Conservation (phyloP, 2,329 filamentous ascomycete species). For the Fusarium decemcellulare region DNA sequence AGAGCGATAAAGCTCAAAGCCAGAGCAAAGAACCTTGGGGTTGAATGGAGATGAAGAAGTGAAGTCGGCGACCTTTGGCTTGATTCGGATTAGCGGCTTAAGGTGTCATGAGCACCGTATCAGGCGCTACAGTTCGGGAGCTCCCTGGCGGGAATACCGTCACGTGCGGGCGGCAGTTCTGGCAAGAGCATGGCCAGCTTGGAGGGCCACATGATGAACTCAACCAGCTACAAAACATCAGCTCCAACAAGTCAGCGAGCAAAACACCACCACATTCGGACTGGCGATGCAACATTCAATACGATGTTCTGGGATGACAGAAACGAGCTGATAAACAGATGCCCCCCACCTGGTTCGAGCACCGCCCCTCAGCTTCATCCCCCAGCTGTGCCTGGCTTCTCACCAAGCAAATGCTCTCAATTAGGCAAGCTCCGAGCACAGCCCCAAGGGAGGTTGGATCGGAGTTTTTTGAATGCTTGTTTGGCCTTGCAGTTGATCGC, state of each 20-base stretch:
- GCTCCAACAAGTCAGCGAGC: not conserved
- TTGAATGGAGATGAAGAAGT: constrained; percentile 22
- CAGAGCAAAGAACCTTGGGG: not conserved
- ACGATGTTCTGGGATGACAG: not conserved
- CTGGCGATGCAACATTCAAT: not conserved
- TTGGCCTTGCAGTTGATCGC: not conserved
- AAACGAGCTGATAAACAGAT: not conserved
- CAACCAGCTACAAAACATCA: not conserved
- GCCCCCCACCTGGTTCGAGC: constrained; percentile 4
- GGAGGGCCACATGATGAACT: constrained; percentile 4
- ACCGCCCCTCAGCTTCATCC: constrained; percentile 18
- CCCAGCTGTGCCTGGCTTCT: constrained; percentile 1
- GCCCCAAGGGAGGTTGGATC: not conserved
- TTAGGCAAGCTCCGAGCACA: not conserved
- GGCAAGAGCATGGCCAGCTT: not conserved
- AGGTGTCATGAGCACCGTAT: constrained; percentile 24
- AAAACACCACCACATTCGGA: not conserved
- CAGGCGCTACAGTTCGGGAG: constrained; percentile 4
- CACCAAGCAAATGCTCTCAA: not conserved
- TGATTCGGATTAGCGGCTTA: constrained; percentile 32
- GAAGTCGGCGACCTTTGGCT: constrained; percentile 19
- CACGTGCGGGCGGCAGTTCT: constrained; percentile 6
- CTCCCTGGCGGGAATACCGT: not conserved
- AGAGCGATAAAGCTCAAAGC: not conserved
- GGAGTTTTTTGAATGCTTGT: constrained; percentile 1